These are phyloP conservation scores for Solanum pinnatisectum DNA, from an alignment of 257 asterid genomes.

Conservation along the genomic window DNA sequence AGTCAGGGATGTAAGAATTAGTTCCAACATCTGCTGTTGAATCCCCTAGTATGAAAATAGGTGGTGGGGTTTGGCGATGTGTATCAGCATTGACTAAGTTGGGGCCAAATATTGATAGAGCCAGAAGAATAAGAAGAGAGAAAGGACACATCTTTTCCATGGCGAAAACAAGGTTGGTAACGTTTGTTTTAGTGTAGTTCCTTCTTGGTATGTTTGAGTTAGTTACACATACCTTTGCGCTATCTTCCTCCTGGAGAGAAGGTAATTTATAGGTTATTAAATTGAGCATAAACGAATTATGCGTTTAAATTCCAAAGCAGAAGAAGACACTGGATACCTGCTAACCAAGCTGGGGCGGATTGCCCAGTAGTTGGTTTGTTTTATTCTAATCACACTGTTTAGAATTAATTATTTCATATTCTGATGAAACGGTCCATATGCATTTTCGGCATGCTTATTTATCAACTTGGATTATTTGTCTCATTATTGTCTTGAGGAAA, in stretches of 20 bases:
- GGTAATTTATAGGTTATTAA: background rate
- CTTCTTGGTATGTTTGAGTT: background rate
- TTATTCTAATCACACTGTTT: background rate
- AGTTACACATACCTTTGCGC: background rate
- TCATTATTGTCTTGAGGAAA: background rate
- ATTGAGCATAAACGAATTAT: background rate
- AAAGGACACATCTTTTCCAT: background rate
- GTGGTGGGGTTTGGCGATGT: constrained; percentile 8
- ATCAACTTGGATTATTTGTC: background rate
- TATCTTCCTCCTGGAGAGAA: background rate
- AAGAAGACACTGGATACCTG: constrained; percentile 5
- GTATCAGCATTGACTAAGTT: constrained; percentile 16
- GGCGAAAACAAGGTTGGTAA: background rate
- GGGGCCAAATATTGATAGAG: background rate
- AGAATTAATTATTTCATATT: background rate
- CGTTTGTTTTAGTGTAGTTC: background rate
- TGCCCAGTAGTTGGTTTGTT: background rate
- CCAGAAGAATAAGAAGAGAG: background rate
- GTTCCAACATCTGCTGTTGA: constrained; percentile 87
- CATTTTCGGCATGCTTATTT: background rate
- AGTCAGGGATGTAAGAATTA: constrained; percentile 24
- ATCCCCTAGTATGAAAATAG: constrained; percentile 57
- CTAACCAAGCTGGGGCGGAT: constrained; percentile 17
- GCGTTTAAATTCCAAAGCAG: background rate
- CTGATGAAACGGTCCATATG: background rate